Base-by-base conservation (phyloP, 2,329 filamentous ascomycete genomes). In the Cladosporium velox region DNA sequence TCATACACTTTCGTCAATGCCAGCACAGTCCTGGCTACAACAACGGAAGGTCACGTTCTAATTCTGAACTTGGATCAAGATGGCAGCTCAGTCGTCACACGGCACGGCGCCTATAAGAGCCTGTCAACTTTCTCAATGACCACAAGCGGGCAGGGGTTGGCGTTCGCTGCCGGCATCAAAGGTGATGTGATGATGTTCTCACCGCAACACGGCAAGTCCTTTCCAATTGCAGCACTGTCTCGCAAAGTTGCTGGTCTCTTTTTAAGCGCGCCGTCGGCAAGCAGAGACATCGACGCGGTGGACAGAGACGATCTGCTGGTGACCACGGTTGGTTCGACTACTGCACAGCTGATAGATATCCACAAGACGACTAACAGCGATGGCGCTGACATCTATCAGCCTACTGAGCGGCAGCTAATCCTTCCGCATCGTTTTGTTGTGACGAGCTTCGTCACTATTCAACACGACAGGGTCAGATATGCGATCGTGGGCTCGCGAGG, bases 1-100 rank as follows among this genome's bases (percentile, higher is more conserved):
- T 83, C 85, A 52, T 92, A 91, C 72, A 84, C 85, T 28, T 91
- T 91, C 66, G 73, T 91, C 3, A 82, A 82, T 0, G 77, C 84
- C 3, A 74, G 80, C 3, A 75, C 78, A 1, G 73, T 91, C 2
- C 75, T 92, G 21, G 79, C 86, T 3, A 89, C 88, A 0, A 87
- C 84, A 0, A 84, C 85, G 41, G 73, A 74, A 38, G 90, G 90
- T 0, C 82, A 84, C 21, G 73, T 91, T 0, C 79, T 90, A 4
- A 68, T 85, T 0, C 11, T 71, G 21, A 58, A 14, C 8, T 47
- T 68, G 11, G 14, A 12, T 78, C 76, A 65, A 69, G 66, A n/a
- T 71, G 79, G 21, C 38, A 81, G 8, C 67, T 66, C 21, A 70
- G 77, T 15, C 52, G 73, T 14, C 1, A 21, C 52, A 7, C 35